A percentile compares a stretch with the other conserved stretches of the same genome.
Conservation (phyloP, 805 yeast species). For the Yamadazyma nakazawae region DNA sequence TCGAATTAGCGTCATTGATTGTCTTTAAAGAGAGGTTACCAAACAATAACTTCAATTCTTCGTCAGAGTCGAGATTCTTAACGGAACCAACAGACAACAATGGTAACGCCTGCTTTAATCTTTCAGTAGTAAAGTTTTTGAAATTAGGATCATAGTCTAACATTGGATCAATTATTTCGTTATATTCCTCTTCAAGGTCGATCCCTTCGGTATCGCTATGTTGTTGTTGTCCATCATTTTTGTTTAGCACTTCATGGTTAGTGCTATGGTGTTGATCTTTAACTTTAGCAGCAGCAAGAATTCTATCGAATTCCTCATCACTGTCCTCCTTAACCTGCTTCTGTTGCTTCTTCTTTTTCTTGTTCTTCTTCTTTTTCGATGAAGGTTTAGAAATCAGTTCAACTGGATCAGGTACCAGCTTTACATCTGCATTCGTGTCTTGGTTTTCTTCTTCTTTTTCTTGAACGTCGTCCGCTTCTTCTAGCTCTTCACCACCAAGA, state of each 20-base stretch:
- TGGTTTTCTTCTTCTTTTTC: constrained; percentile 13
- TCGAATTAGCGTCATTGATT: constrained; percentile 70
- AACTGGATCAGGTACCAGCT: background rate
- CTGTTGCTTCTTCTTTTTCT: constrained; percentile 13
- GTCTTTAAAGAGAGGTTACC: constrained; percentile 68
- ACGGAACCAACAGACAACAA: constrained; percentile 43
- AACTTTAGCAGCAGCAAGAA: constrained; percentile 42
- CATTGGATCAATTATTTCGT: constrained; percentile 23
- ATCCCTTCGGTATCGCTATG: constrained; percentile 4
- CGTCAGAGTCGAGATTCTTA: constrained; percentile 68
- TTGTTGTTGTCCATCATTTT: background rate
- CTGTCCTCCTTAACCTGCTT: constrained; percentile 24
- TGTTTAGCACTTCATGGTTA: background rate
- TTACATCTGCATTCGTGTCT: background rate
- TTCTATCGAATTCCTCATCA: constrained; percentile 58
- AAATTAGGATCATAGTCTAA: constrained; percentile 43
- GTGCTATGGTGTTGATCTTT: constrained; percentile 16
- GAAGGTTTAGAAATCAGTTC: background rate
- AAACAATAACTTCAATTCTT: constrained; percentile 65
- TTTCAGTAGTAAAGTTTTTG: constrained; percentile 43
- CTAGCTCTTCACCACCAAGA: constrained; percentile 16
- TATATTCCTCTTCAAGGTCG: constrained; percentile 25
- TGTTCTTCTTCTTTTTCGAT: constrained; percentile 22
- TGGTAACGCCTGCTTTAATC: constrained; percentile 37
- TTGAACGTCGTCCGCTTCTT: constrained; percentile 8